Evolutionary conservation across 2,329 filamentous ascomycete species (phyloP).

Genomic region (Harringtonia lauricola): DNA sequence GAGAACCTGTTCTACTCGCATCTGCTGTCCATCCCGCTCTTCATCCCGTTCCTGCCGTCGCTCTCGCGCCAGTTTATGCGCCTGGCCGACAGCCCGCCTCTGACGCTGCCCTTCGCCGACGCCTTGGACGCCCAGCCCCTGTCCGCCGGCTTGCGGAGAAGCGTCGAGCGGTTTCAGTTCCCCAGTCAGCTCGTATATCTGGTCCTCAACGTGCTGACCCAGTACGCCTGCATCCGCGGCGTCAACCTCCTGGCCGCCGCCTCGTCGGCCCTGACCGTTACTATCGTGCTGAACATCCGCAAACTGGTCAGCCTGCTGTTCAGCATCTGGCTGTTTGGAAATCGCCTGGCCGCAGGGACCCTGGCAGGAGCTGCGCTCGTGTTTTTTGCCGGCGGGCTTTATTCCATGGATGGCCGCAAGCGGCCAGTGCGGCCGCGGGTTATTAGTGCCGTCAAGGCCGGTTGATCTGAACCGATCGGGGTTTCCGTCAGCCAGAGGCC

Average conservation of each 20-base stretch:
- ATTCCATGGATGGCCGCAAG: conserved; percentile 59
- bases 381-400: conserved; percentile 82
- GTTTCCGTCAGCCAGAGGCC: no score
- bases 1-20: conserved; percentile 95
- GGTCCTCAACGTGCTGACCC: conserved; percentile 70
- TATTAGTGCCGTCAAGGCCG: conserved; percentile 15
- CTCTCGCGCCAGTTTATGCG: conserved; percentile 53
- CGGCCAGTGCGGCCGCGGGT: conserved; percentile 18
- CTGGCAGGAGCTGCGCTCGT: conserved; percentile 73
- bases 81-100: conserved; percentile 52
- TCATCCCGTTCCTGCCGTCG: conserved; percentile 58
- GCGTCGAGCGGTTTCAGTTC: conserved; percentile 29
- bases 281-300: conserved; percentile 89
- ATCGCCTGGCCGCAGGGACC: conserved; percentile 65
- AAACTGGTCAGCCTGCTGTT: conserved; percentile 86
- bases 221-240: conserved; percentile 89
- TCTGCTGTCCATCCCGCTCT: conserved; percentile 60
- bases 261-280: conserved; percentile 86
- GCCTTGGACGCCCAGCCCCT: conserved; percentile 19
- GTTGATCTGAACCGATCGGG: conserved; percentile 8
- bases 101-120: conserved; percentile 31
- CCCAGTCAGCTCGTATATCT: conserved; percentile 65
- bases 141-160: conserved; percentile 25
- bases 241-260: conserved; percentile 88
- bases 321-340: conserved; percentile 92